phyloP scores from a whole-genome alignment of 192 early-diverging fungal species.

The Phycomyces nitens region DNA sequence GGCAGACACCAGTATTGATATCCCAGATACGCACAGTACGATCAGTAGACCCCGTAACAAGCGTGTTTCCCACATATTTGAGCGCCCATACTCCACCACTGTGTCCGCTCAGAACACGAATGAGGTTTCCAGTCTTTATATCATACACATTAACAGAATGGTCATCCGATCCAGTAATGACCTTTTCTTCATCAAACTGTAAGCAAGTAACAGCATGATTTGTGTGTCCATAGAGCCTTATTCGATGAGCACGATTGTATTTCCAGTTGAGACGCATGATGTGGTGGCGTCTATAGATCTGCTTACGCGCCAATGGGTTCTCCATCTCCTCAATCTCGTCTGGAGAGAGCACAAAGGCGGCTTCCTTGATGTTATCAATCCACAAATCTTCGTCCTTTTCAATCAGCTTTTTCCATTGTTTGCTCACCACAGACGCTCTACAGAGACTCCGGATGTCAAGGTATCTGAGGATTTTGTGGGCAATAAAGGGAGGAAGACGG shows the following conservation, averaged over 20 bases:
- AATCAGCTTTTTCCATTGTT: slow-evolving; percentile 71
- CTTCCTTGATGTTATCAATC: slow-evolving; percentile 41
- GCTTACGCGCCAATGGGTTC: slow-evolving; percentile 66
- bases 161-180: slow-evolving; percentile 92
- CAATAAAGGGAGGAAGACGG: slow-evolving; percentile 63
- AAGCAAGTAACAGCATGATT: slow-evolving; percentile 80
- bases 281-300: slow-evolving; percentile 74
- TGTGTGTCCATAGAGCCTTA: slow-evolving; percentile 79
- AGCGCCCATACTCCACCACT: slow-evolving; percentile 98
- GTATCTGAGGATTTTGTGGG: slow-evolving; percentile 76
- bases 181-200: slow-evolving; percentile 95
- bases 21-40: slow-evolving; percentile 96
- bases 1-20: slow-evolving; percentile 82
- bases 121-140: slow-evolving; percentile 67
- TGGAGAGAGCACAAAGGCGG: slow-evolving; percentile 33
- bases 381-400: slow-evolving; percentile 65
- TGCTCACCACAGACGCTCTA: slow-evolving; percentile 72
- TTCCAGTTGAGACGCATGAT: slow-evolving; percentile 83
- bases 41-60: slow-evolving; percentile 95
- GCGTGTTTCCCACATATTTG: slow-evolving; percentile 81
- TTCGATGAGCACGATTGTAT: slow-evolving; percentile 66
- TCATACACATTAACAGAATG: slow-evolving; percentile 93
- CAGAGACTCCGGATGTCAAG: slow-evolving; percentile 79
- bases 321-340: background rate
- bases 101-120: slow-evolving; percentile 78